Evolutionary conservation across 1,139 yeast genomes (phyloP).

Genomic region (Sugiyamaella castrensis): DNA sequence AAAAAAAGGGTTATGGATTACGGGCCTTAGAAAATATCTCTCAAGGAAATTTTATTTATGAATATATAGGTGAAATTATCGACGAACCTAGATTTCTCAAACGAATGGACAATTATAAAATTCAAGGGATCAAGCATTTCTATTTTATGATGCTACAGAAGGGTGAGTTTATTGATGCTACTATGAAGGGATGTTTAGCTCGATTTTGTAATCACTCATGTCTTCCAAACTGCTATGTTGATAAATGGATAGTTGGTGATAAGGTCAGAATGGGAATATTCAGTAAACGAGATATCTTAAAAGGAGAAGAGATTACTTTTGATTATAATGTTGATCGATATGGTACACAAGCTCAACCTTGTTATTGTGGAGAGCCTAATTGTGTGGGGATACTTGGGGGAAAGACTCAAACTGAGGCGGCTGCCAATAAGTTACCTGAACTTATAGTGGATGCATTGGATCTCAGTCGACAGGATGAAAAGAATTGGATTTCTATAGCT

Average conservation of each 20-base stretch:
- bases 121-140: constrained; percentile 73
- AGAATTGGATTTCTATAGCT: constrained; percentile 32
- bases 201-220: constrained; percentile 95
- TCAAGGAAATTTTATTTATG: constrained; percentile 72
- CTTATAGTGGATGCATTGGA: constrained; percentile 84
- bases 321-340: constrained; percentile 96
- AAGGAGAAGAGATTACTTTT: constrained; percentile 90
- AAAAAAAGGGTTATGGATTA: constrained; percentile 84
- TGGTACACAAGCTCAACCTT: constrained; percentile 91
- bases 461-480: constrained; percentile 54
- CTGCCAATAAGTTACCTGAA: constrained; percentile 79
- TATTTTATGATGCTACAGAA: constrained; percentile 97
- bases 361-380: constrained; percentile 90
- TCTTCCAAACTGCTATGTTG: constrained; percentile 89
- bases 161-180: constrained; percentile 93
- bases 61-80: constrained; percentile 91
- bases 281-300: constrained; percentile 66
- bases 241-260: constrained; percentile 95
- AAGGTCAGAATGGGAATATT: constrained; percentile 93
- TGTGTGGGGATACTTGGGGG: constrained; percentile 96
- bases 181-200: constrained; percentile 80
- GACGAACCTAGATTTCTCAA: constrained; percentile 68
- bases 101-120: constrained; percentile 72
- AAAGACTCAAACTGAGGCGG: constrained; percentile 90
- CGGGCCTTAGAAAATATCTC: constrained; percentile 62